phyloP scores from a whole-genome alignment of 164 flowering plant genomes.

The Magnolia sinica region DNA sequence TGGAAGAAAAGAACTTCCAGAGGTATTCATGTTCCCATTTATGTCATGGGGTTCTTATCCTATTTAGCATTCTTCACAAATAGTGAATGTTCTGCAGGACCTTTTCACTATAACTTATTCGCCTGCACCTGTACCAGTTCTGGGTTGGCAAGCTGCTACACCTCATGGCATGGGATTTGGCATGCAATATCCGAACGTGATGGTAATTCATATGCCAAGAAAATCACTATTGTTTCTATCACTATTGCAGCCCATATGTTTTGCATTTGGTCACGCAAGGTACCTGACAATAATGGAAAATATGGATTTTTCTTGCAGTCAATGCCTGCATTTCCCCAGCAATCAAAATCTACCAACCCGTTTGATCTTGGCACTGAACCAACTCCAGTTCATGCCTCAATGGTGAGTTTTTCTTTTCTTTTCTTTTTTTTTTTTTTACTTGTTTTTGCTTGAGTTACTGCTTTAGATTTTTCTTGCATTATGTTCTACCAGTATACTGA shows the following conservation, averaged over 20 bases:
- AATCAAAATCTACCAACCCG: constrained; percentile 66
- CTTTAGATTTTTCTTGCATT: neutral
- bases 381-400: constrained; percentile 41
- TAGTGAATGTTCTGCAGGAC: constrained; percentile 47
- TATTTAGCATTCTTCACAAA: neutral
- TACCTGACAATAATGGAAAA: constrained; percentile 5
- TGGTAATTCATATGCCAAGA: constrained; percentile 30
- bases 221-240: neutral
- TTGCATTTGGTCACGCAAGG: neutral
- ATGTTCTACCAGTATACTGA: neutral
- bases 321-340: constrained; percentile 37
- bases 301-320: constrained; percentile 34
- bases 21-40: constrained; percentile 31
- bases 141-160: constrained; percentile 65
- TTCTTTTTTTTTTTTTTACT: no score
- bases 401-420: constrained; percentile 23
- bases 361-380: constrained; percentile 63
- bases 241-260: neutral
- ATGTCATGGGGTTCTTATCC: neutral
- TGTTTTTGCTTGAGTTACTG: neutral
- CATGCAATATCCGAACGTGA: constrained; percentile 49
- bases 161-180: constrained; percentile 49
- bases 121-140: constrained; percentile 31
- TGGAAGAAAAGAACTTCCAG: constrained; percentile 74
- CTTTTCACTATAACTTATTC: constrained; percentile 61